Evolutionary conservation across 306 rosid genomes (phyloP).

Genomic region (Acmispon strigosus): DNA sequence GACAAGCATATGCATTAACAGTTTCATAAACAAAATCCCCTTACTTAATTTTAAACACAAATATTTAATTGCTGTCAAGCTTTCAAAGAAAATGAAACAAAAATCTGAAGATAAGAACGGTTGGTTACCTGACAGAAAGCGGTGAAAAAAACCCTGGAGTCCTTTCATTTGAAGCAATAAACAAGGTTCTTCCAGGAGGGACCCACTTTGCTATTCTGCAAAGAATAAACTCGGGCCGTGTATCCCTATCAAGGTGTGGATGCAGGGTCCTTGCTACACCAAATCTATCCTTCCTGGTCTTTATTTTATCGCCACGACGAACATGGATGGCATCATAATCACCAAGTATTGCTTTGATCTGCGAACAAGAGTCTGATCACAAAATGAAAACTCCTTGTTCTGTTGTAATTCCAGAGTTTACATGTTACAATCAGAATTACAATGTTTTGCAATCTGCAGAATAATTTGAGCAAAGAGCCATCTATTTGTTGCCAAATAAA

Average conservation of each 20-base stretch:
- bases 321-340: conserved; percentile 82
- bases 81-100: not conserved
- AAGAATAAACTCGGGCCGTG: conserved; percentile 73
- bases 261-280: conserved; percentile 69
- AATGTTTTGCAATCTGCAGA: conserved; percentile 1
- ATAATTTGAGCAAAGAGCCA: not conserved
- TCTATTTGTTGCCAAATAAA: not conserved
- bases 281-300: conserved; percentile 85
- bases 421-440: not conserved
- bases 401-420: not conserved
- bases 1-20: too few relatives aligned
- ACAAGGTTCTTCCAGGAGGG: conserved; percentile 75
- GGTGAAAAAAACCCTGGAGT: conserved; percentile 80
- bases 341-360: conserved; percentile 27
- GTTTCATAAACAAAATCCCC: too few relatives aligned
- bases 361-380: not conserved
- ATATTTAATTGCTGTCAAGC: too few relatives aligned
- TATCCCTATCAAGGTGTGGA: conserved; percentile 96
- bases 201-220: conserved; percentile 81
- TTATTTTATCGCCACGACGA: conserved; percentile 94
- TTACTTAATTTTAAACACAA: too few relatives aligned
- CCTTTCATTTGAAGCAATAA: conserved; percentile 94
- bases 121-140: conserved; percentile 70
- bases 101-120: conserved; percentile 7
- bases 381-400: not conserved